Evolutionary conservation across 768 basidiomycete genomes (phyloP).

Genomic region (Hygrophorus russula): DNA sequence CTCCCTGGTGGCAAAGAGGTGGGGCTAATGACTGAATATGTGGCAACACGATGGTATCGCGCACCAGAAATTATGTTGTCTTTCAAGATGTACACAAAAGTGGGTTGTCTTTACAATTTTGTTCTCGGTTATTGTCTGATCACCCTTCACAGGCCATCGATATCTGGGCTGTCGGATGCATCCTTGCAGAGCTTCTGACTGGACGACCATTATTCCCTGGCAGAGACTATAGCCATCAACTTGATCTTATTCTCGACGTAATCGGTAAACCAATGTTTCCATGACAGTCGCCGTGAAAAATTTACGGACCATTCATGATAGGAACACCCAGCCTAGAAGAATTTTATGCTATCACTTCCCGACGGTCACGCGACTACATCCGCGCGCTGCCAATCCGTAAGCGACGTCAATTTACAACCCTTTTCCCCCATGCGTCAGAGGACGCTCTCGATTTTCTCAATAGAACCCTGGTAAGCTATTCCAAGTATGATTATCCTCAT

Average conservation of each 20-base stretch:
- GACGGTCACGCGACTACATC: constrained; percentile 79
- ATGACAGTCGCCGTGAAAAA: background rate
- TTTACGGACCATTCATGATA: background rate
- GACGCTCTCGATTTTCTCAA: constrained; percentile 64
- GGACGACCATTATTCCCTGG: constrained; percentile 84
- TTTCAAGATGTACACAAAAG: constrained; percentile 83
- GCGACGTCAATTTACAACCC: constrained; percentile 50
- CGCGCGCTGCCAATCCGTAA: constrained; percentile 78
- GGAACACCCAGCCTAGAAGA: constrained; percentile 54
- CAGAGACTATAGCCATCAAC: constrained; percentile 78
- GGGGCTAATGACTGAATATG: constrained; percentile 73
- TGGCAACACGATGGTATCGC: constrained; percentile 88
- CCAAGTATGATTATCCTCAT: background rate
- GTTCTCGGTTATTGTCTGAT: constrained; percentile 4
- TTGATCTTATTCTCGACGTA: constrained; percentile 80
- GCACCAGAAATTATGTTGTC: constrained; percentile 93
- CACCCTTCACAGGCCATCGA: constrained; percentile 42
- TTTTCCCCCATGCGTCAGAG: constrained; percentile 71
- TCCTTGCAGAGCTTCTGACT: constrained; percentile 72
- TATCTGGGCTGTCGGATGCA: constrained; percentile 66
- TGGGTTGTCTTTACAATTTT: constrained; percentile 14
- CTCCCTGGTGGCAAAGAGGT: constrained; percentile 46
- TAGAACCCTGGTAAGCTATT: constrained; percentile 47
- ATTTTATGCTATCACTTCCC: constrained; percentile 81
- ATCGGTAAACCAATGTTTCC: constrained; percentile 37